Evolutionary conservation across 345 rosid genomes (phyloP), one percentile per base, ranked within the genome.

Genomic region (Corchorus olitorius): DNA sequence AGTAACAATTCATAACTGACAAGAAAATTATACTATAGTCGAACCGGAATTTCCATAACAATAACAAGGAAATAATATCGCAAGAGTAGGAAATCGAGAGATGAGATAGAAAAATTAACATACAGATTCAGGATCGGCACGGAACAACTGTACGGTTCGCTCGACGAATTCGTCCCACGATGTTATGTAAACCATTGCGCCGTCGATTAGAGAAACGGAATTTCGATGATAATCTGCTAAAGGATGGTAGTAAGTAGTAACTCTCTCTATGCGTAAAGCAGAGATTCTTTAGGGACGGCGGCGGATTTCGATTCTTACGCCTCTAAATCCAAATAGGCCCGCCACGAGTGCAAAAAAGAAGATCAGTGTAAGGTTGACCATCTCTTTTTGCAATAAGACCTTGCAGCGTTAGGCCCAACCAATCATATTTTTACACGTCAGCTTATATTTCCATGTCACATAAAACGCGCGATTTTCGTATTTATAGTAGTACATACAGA

Each of bases 81-180:
- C 50, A 39, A 65, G 41, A 55, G 34, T n/a, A 33, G 33, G 13
- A 2, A 41, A 55, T 55, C 15, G 12, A 69, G 10, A 43, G 9
- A 50, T 64, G 56, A 27, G 17, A 54, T 60, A 45, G 72, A 59
- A 56, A 55, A 53, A 10, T 54, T 22, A 80, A 79, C 92, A 9
- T 85, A 93, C 98, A 61, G 97, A 93, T 79, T 92, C 92, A 33
- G 97, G 99, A 87, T 89, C 97, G 75, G 94, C 94, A 62, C 93
- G 91, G 79, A 91, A 95, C 69, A 95, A 64, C 80, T 91, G 94
- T 46, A 89, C 91, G 41, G 94, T 82, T 86, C 92, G 82, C 75
- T 89, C 98, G 15, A 89, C 92, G 71, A 93, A 93, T 75, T 93
- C 97, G 74, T 93, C 98, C 98, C 97, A 93, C 0, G 94, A 90